Evolutionary conservation across 2,329 filamentous ascomycete genomes (phyloP).

Genomic region (Hypomyces perniciosus): DNA sequence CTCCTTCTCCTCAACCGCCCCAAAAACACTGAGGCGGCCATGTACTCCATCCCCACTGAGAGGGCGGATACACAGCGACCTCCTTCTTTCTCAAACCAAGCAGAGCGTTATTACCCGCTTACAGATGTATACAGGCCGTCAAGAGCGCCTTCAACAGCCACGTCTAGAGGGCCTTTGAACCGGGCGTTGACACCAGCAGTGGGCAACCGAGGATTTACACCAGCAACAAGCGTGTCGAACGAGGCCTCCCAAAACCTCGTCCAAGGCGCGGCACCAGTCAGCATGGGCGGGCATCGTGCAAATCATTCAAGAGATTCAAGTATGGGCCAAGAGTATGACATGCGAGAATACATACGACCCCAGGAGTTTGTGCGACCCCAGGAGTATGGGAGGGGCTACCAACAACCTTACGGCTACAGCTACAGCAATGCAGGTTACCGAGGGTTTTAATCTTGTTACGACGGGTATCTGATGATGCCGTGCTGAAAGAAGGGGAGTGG

Average conservation of each 20-base stretch:
- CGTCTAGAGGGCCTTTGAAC: background rate
- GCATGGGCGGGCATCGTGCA: slow-evolving; percentile 19
- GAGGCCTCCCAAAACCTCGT: slow-evolving; percentile 35
- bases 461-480: too few relatives aligned
- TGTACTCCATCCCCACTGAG: slow-evolving; percentile 38
- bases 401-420: background rate
- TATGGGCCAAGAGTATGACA: background rate
- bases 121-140: slow-evolving; percentile 15
- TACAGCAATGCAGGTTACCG: slow-evolving; percentile 12
- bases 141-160: background rate
- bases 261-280: slow-evolving; percentile 34
- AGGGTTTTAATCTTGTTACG: slow-evolving; percentile 9
- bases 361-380: slow-evolving; percentile 3
- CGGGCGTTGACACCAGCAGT: slow-evolving; percentile 1
- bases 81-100: slow-evolving; percentile 22
- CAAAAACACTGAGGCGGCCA: slow-evolving; percentile 33
- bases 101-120: slow-evolving; percentile 27
- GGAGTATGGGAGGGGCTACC: slow-evolving; percentile 4
- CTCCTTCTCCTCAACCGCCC: slow-evolving; percentile 60
- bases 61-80: slow-evolving; percentile 28
- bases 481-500: too few relatives aligned
- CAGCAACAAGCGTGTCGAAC: slow-evolving; percentile 17
- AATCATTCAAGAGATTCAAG: slow-evolving; percentile 10
- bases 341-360: background rate
- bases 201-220: too few relatives aligned